These are phyloP conservation scores for Atalantia buxifolia DNA, from an alignment of 345 rosid species.

Conservation along the genomic window DNA sequence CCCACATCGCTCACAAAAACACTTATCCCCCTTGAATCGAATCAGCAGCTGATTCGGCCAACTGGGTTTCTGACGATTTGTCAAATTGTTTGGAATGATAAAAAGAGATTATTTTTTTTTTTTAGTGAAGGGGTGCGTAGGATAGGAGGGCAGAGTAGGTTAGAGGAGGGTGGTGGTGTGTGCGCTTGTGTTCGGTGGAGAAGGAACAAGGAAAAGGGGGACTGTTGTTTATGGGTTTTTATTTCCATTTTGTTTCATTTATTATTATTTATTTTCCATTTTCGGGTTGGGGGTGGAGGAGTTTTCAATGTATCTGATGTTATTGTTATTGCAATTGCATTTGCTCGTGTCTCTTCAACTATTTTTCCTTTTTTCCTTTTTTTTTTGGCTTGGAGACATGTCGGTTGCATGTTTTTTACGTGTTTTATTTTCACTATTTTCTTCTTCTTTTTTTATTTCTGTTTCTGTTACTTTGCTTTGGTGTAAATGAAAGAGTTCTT, in stretches of 20 bases:
- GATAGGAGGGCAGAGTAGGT: slow-evolving; percentile 19
- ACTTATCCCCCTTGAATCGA: slow-evolving; percentile 12
- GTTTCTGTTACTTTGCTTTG: neutral
- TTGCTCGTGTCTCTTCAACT: neutral
- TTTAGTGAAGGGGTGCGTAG: slow-evolving; percentile 20
- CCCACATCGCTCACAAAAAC: slow-evolving; percentile 64
- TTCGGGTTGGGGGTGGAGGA: neutral
- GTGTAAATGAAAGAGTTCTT: neutral
- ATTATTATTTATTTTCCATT: slow-evolving; percentile 6
- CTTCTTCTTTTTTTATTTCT: neutral
- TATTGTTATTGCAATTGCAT: neutral
- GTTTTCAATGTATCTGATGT: slow-evolving; percentile 20
- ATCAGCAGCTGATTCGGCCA: neutral
- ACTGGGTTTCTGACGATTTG: slow-evolving; percentile 14
- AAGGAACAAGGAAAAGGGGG: slow-evolving; percentile 51
- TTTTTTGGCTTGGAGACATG: neutral
- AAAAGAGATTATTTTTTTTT: neutral
- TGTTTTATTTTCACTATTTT: neutral
- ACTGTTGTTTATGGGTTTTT: neutral
- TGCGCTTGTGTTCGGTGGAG: slow-evolving; percentile 54
- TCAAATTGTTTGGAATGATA: slow-evolving; percentile 9
- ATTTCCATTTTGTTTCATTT: neutral
- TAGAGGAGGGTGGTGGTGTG: slow-evolving; percentile 29
- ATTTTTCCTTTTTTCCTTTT: too few species aligned
- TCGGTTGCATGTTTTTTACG: neutral